Conservation (phyloP, 441 rosid species). For the Brassica balearica region DNA sequence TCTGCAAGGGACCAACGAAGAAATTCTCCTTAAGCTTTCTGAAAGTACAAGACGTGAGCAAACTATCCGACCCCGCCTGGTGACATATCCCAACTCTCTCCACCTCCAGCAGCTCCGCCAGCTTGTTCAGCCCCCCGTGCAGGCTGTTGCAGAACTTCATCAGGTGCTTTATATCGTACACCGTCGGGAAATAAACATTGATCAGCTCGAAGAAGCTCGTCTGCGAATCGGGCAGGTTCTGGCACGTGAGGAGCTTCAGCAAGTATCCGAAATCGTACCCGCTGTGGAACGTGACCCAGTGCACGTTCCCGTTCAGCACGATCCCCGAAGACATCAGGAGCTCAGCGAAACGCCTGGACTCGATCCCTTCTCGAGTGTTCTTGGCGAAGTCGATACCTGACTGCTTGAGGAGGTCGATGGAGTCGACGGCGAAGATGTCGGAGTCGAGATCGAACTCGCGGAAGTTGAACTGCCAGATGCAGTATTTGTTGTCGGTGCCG, state of each 20-base stretch:
- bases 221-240: conserved; percentile 39
- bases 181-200: conserved; percentile 2
- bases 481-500: conserved; percentile 58
- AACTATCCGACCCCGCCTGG: conserved; percentile 1
- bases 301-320: conserved; percentile 57
- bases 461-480: conserved; percentile 78
- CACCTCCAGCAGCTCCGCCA: conserved; percentile 52
- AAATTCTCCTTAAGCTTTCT: conserved; percentile 8
- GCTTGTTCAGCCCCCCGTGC: conserved; percentile 51
- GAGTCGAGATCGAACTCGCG: conserved; percentile 53
- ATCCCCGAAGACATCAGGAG: conserved; percentile 70
- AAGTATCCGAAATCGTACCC: conserved; percentile 75
- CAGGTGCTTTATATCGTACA: background rate
- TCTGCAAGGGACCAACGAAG: conserved; percentile 9
- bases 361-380: conserved; percentile 56
- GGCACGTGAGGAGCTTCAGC: conserved; percentile 66
- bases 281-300: conserved; percentile 73
- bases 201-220: conserved; percentile 2
- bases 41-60: conserved; percentile 5
- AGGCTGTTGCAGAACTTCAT: conserved; percentile 13
- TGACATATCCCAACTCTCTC: conserved; percentile 15
- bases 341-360: conserved; percentile 56
- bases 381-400: conserved; percentile 60
- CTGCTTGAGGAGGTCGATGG: conserved; percentile 60
- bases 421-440: conserved; percentile 60